These are phyloP conservation scores for Fraxinus pennsylvanica DNA, from an alignment of 257 asterid species.

Conservation along the genomic window DNA sequence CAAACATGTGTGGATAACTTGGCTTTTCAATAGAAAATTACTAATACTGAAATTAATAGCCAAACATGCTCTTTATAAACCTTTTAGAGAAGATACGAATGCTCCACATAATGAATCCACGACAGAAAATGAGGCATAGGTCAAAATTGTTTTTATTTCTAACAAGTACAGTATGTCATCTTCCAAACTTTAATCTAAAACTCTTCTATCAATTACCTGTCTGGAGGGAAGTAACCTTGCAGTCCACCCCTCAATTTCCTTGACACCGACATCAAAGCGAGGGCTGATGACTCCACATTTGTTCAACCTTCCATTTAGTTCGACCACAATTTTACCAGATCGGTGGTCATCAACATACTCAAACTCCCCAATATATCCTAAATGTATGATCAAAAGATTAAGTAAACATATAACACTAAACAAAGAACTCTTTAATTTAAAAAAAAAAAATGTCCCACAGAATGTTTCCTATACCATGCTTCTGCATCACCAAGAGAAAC, in stretches of 20 bases:
- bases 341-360: conserved; percentile 17
- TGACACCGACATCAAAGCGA: conserved; percentile 18
- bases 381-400: background rate
- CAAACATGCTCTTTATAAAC: background rate
- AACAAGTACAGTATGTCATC: background rate
- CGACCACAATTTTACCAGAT: conserved; percentile 17
- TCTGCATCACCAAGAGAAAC: conserved; percentile 22
- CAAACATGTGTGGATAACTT: background rate
- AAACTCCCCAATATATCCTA: conserved; percentile 19
- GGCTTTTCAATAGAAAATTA: background rate
- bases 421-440: background rate
- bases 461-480: conserved; percentile 1
- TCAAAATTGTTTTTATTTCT: background rate
- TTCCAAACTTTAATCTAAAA: background rate
- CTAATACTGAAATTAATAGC: background rate
- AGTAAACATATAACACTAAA: background rate
- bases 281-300: conserved; percentile 22
- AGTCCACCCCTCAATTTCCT: conserved; percentile 21
- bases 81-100: background rate
- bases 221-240: conserved; percentile 21
- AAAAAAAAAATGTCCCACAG: too few species aligned
- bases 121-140: background rate
- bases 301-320: conserved; percentile 19
- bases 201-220: background rate
- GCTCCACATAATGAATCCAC: background rate